Conservation (phyloP, 2,329 filamentous ascomycete genomes). For the Colletotrichum gigasporum region DNA sequence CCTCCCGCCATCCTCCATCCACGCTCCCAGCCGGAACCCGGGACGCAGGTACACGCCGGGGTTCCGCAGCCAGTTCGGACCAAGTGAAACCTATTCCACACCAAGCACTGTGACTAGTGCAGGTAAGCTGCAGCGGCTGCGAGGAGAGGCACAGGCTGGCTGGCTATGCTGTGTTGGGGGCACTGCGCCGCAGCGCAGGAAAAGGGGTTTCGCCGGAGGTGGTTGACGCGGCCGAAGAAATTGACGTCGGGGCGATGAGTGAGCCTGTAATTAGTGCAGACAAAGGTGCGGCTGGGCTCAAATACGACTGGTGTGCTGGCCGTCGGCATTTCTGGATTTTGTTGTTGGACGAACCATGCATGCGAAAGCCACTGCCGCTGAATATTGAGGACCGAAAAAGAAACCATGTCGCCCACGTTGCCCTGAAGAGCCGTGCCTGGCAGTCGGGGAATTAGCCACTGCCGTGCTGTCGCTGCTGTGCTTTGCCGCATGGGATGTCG, state of each 20-base stretch:
- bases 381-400: not conserved
- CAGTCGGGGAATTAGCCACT: conserved; percentile 16
- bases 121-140: not conserved
- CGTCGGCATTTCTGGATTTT: too few relatives aligned
- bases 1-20: not conserved
- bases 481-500: not conserved
- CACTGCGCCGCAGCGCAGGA: not conserved
- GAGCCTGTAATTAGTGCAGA: not conserved
- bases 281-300: too few relatives aligned
- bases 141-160: not conserved
- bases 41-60: conserved; percentile 13
- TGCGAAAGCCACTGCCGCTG: not conserved
- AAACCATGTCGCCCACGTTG: conserved; percentile 7
- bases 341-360: not conserved
- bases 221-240: not conserved
- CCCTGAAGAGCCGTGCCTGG: not conserved
- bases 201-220: conserved; percentile 2
- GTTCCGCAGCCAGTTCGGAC: conserved; percentile 9
- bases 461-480: conserved; percentile 5
- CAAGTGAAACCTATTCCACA: conserved; percentile 17
- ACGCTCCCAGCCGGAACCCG: conserved; percentile 1
- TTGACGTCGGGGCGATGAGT: not conserved
- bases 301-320: too few relatives aligned
- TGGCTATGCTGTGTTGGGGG: not conserved
- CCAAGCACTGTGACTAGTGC: conserved; percentile 7